Percentiles rank a stretch among this genome's conserved stretches.
phyloP scores from a whole-genome alignment of 1,284 basidiomycete genomes.

The Pholiota adiposa region DNA sequence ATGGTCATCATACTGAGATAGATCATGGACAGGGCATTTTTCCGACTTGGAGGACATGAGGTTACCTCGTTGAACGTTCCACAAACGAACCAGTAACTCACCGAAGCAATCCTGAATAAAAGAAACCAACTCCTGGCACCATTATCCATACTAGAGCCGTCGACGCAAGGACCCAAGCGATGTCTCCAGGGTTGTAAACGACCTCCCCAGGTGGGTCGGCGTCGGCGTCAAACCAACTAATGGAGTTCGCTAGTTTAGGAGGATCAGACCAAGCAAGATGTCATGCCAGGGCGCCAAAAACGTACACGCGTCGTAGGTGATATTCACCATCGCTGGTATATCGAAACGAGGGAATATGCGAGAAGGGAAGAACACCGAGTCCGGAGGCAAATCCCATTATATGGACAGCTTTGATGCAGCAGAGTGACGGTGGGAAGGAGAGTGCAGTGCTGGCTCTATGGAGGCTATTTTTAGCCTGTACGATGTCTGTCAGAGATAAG shows the following conservation, averaged over 20 bases:
- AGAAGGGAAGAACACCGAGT: conserved; percentile 1
- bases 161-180: conserved; percentile 75
- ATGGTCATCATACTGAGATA: conserved; percentile 84
- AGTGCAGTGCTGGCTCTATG: neutral
- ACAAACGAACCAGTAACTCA: conserved; percentile 10
- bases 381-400: neutral
- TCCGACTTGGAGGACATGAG: conserved; percentile 55
- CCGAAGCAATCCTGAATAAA: conserved; percentile 81
- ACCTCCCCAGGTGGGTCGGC: conserved; percentile 28
- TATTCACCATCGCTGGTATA: conserved; percentile 48
- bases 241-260: conserved; percentile 32
- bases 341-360: neutral
- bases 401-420: conserved; percentile 6
- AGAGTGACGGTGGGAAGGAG: conserved; percentile 10
- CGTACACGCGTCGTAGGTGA: conserved; percentile 55
- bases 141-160: conserved; percentile 89
- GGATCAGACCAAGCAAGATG: neutral
- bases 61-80: neutral
- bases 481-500: conserved; percentile 8
- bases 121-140: conserved; percentile 90
- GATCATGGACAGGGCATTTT: conserved; percentile 93
- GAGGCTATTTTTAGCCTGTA: conserved; percentile 2
- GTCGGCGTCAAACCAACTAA: conserved; percentile 25
- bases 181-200: conserved; percentile 77
- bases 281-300: conserved; percentile 5